These are phyloP conservation scores for Aegilops longissima DNA, from an alignment of 176 grass and related monocot genomes.

Conservation along the genomic window DNA sequence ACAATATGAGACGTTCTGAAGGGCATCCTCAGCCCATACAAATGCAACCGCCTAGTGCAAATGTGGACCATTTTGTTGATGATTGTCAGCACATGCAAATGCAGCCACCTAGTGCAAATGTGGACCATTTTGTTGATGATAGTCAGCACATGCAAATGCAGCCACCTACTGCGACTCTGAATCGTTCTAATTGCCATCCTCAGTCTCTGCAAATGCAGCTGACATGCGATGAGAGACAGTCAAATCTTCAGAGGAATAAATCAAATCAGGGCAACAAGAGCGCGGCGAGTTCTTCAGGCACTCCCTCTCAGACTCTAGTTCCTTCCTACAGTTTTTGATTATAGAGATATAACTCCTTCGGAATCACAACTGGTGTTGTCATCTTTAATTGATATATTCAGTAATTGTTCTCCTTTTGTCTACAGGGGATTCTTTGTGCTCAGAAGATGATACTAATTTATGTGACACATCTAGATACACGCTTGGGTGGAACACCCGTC, in stretches of 20 bases:
- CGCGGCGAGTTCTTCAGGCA: conserved; percentile 3
- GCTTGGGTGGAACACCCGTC: conserved; percentile 7
- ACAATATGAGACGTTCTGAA: neutral
- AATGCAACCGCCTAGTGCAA: neutral
- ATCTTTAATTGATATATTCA: neutral
- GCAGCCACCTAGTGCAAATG: neutral
- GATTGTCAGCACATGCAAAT: neutral
- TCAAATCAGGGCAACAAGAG: neutral
- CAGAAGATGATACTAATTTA: neutral
- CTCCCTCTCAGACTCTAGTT: neutral
- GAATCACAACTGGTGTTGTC: neutral
- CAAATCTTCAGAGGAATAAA: neutral
- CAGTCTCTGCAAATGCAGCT: neutral
- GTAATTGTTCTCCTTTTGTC: neutral
- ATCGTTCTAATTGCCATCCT: neutral
- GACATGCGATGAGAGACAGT: no score
- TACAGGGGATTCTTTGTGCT: neutral
- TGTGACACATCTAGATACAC: neutral
- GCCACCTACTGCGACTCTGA: neutral
- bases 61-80: neutral
- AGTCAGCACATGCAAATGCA: neutral
- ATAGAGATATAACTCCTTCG: neutral
- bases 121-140: neutral
- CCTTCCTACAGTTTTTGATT: neutral
- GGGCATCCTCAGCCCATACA: neutral